These are phyloP conservation scores for Hippophae rhamnoides DNA, from an alignment of 306 rosid genomes.

Conservation along the genomic window DNA sequence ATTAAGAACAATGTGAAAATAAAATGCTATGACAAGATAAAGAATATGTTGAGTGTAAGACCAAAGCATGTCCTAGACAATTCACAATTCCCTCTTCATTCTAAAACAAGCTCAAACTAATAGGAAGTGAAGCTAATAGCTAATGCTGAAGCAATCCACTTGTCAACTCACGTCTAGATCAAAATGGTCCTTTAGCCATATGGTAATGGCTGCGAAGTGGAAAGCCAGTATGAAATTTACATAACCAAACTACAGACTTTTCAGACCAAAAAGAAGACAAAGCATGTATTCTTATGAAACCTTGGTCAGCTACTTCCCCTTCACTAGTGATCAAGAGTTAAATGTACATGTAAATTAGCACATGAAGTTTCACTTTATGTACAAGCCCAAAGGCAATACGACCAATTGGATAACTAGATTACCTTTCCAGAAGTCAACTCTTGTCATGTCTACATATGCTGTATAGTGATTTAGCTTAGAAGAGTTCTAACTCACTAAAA, in stretches of 20 bases:
- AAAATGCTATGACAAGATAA: too few relatives aligned
- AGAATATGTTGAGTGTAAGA: too few relatives aligned
- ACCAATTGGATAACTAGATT: constrained; percentile 20
- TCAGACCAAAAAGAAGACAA: background rate
- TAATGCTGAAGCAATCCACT: background rate
- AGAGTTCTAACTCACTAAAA: constrained; percentile 31
- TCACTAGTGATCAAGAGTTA: constrained; percentile 2
- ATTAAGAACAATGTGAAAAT: too few relatives aligned
- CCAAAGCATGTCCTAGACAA: too few relatives aligned
- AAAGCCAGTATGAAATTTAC: too few relatives aligned
- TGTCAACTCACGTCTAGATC: background rate
- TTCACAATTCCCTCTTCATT: too few relatives aligned
- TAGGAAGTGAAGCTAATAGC: background rate
- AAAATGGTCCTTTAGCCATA: background rate
- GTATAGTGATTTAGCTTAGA: constrained; percentile 22
- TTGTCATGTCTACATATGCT: constrained; percentile 25
- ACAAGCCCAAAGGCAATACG: constrained; percentile 24
- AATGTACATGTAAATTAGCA: constrained; percentile 17
- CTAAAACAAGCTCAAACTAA: background rate
- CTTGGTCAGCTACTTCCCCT: background rate
- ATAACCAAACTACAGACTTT: background rate
- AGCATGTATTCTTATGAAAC: background rate
- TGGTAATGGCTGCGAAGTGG: background rate
- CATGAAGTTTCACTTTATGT: constrained; percentile 13
- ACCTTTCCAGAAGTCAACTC: constrained; percentile 28